phyloP scores from a whole-genome alignment of 2,329 filamentous ascomycete species.

The Ophiostoma australiae region DNA sequence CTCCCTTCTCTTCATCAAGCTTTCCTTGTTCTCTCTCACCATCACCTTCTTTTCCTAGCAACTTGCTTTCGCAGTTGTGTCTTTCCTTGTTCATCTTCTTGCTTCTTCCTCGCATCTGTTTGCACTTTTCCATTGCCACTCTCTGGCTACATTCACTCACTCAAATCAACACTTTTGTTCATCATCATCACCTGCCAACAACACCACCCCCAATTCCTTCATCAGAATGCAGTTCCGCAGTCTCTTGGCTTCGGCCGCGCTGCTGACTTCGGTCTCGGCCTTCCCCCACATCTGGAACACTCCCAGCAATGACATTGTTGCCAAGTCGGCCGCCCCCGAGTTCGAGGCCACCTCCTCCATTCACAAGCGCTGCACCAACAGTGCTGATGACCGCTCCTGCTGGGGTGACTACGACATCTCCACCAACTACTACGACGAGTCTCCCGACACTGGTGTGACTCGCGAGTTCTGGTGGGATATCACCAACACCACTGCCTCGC shows the following conservation, averaged over 20 bases:
- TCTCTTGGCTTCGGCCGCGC: conserved; percentile 19
- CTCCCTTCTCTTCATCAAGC: conserved; percentile 16
- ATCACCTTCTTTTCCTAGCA: conserved; percentile 3
- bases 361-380: conserved; percentile 8
- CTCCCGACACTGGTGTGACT: conserved; percentile 51
- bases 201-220: neutral
- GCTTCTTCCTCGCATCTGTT: neutral
- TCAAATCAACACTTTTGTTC: neutral
- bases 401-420: conserved; percentile 27
- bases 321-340: neutral
- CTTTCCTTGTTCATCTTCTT: conserved; percentile 6
- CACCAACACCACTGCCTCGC: conserved; percentile 37
- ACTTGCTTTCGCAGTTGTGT: conserved; percentile 2
- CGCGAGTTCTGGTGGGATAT: conserved; percentile 24
- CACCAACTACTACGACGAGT: conserved; percentile 32
- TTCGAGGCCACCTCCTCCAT: neutral
- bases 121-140: neutral
- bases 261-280: conserved; percentile 12
- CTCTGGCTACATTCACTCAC: neutral
- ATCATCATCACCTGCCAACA: neutral
- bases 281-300: conserved; percentile 12
- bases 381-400: conserved; percentile 22
- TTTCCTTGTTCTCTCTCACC: conserved; percentile 13
- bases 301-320: neutral
- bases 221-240: conserved; percentile 14